Evolutionary conservation across 2,329 filamentous ascomycete species (phyloP), one percentile per base, ranked within the genome.

Genomic region (Phaeosphaeria sp.): DNA sequence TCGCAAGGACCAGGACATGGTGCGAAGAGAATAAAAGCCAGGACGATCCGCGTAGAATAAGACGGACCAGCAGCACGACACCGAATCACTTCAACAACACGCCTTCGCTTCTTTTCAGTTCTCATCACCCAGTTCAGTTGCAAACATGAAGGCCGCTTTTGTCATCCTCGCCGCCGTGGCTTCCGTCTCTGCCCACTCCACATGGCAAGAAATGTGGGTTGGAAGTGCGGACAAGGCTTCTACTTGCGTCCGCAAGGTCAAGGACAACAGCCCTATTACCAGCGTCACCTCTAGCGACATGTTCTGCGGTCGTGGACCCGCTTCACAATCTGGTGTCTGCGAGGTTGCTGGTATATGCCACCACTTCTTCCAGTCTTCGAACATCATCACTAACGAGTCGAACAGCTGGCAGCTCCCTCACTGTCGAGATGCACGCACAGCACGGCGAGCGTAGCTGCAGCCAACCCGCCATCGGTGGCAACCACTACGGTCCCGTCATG

Each of bases 151-250:
- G 69, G 59, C 72, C 47, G 60, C 66, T 50, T 44, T 73, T 46
- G 60, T 74, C 27, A 51, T 76, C 43, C 68, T 77, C 53, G 74
- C 75, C 41, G 60, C 73, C 13, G 72, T 64, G 51, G 71, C 71
- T 5, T 67, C 69, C 39, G 75, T 72, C 55, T 76, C 73, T 21
- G 73, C 74, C 17, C 75, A 77, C 66, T 72, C 75, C 2, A 77
- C 75, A 65, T 77, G 72, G 72, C 75, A 77, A 52, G 46, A 77
- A 33, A 62, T 77, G 2, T 77, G 75, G 75, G 73, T 77, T 55
- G 74, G 74, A 33, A 67, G 57, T 46, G 63, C 62, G 49, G 74
- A 77, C 57, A 71, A 75, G 55, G 65, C 50, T 3, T 64, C 59
- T 6, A 70, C 62, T 9, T 77, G 74, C 54, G 61, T 68, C 9